A percentile compares a stretch with the other conserved stretches of the same genome.
Conservation (phyloP, 2,329 filamentous ascomycete genomes). For the Monilinia vaccinii-corymbosi region DNA sequence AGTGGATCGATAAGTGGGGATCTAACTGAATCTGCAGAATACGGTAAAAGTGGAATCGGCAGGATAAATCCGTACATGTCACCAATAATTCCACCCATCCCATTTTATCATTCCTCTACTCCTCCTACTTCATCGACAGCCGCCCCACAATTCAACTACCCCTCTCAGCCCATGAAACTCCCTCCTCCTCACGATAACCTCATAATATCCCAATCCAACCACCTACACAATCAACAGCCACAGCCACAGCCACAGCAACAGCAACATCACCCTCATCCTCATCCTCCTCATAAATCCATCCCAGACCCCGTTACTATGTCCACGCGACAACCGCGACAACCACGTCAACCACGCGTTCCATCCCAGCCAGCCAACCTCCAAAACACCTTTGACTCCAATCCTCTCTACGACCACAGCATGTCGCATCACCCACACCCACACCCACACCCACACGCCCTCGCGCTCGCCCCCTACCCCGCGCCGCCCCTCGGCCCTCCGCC, state of each 20-base stretch:
- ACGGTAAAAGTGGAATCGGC: conserved; percentile 4
- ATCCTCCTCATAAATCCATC: neutral
- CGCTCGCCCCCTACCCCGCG: neutral
- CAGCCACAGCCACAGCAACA: neutral
- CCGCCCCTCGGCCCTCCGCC: conserved; percentile 29
- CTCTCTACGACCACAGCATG: neutral
- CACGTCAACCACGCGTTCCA: neutral
- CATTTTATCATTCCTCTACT: no score
- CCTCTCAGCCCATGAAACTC: conserved; percentile 14
- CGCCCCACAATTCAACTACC: conserved; percentile 4
- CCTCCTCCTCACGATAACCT: neutral
- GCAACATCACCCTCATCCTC: no score
- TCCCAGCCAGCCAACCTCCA: no score
- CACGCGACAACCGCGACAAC: conserved; percentile 2
- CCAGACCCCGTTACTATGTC: neutral
- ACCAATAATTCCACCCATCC: conserved; percentile 14
- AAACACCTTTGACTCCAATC: neutral
- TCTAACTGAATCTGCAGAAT: conserved; percentile 13
- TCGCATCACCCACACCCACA: no score
- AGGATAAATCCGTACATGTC: conserved; percentile 25
- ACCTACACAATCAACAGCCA: neutral
- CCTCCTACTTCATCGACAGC: conserved; percentile 1
- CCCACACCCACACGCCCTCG: no score
- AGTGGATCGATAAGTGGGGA: neutral
- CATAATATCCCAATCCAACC: no score